Base-by-base conservation (phyloP, 179 eudicot genomes). In the Silene vulgaris region DNA sequence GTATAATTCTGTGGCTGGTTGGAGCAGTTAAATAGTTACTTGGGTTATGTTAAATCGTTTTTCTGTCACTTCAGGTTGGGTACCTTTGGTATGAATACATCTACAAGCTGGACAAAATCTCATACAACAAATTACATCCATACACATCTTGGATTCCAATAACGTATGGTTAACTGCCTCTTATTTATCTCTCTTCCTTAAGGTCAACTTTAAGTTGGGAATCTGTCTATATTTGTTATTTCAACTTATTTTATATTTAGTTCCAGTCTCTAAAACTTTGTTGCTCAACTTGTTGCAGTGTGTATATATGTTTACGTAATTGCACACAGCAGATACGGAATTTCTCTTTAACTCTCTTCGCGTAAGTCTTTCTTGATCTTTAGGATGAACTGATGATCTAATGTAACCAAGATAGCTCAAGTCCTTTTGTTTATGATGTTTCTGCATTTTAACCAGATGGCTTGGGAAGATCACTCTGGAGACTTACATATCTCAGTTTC, bases 121-220 rank as follows among this genome's bases (percentile, higher is more conserved):
- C 97, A 32, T 95, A 95, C 84, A 95, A 92, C 90, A 95, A 92
- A 84, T 84, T 73, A 83, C 99, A 95, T 82, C 99, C 97, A 66
- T 93, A 92, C 92, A 95, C 97, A 61, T 95, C 99, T 63, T 95
- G 99, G 99, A 95, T 95, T 63, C 99, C 99, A 3, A 95, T 95
- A 81, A 92, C 91, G 99, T 92, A 75, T 26, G 96, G 63, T 57
- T 37, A 48, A 8, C 67, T 54, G 3, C 50, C 74, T 75, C 70
- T 14, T 7, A 68, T 65, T 23, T 70, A 61, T 66, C 43, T 54
- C 13, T 48, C 26, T 64, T 61, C 75, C 59, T 17, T 29, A 5
- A 60, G 43, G 14, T 50, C 60, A 26, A 29, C 61, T 23, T 65
- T 21, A 59, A 56, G 29, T 56, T 45, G 59, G 64, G 14, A 28